phyloP scores from a whole-genome alignment of 228 moss, liverwort and hornwort species.

The Sphagnum magellanicum region DNA sequence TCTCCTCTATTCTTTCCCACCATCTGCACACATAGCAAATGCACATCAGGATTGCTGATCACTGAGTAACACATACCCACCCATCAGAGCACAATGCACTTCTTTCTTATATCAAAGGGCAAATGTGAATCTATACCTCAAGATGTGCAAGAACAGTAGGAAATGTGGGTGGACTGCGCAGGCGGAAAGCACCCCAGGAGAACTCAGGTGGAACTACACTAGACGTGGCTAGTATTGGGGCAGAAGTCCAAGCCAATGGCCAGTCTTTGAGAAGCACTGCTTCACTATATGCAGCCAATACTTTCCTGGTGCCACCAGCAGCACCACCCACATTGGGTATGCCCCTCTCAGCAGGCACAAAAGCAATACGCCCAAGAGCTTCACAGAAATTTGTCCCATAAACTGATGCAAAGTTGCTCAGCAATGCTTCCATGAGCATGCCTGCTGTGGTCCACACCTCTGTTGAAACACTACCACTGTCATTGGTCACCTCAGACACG shows the following conservation, averaged over 20 bases:
- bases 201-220: constrained; percentile 75
- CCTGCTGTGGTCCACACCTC: constrained; percentile 66
- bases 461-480: constrained; percentile 40
- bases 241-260: constrained; percentile 83
- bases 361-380: constrained; percentile 63
- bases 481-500: constrained; percentile 25
- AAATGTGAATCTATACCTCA: constrained; percentile 28
- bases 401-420: constrained; percentile 67
- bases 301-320: constrained; percentile 54
- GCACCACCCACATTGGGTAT: constrained; percentile 63
- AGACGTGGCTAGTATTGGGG: constrained; percentile 58
- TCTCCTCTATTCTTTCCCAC: constrained; percentile 83
- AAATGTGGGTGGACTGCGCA: constrained; percentile 71
- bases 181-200: constrained; percentile 62
- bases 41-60: background rate
- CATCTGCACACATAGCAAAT: constrained; percentile 22
- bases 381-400: constrained; percentile 72
- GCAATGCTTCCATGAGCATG: constrained; percentile 72
- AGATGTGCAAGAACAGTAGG: constrained; percentile 70
- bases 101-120: background rate
- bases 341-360: constrained; percentile 73
- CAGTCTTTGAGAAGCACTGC: constrained; percentile 73
- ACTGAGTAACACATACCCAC: constrained; percentile 1
- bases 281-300: constrained; percentile 64
- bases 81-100: background rate